phyloP scores from a whole-genome alignment of 108 stramenopile genomes.

The Conticribra guillardii region DNA sequence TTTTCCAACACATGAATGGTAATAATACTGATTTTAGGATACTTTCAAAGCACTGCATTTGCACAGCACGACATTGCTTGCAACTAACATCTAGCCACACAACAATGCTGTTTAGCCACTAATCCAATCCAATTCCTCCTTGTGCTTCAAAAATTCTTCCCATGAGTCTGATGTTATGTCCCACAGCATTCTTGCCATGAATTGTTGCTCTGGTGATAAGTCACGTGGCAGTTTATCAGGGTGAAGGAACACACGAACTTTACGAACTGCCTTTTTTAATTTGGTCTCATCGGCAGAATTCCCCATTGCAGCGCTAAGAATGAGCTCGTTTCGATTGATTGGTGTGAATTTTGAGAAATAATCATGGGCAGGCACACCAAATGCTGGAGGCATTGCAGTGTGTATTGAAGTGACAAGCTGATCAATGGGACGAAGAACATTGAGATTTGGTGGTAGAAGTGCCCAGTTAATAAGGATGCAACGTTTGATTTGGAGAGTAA shows the following conservation, averaged over 20 bases:
- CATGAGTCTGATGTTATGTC: conserved; percentile 82
- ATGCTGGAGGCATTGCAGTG: conserved; percentile 79
- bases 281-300: conserved; percentile 69
- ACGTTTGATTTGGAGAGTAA: conserved; percentile 71
- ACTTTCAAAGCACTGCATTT: too few species aligned
- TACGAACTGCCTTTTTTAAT: conserved; percentile 80
- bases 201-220: conserved; percentile 66
- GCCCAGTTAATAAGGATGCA: conserved; percentile 83
- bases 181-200: conserved; percentile 84
- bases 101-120: too few species aligned
- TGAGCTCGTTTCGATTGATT: conserved; percentile 49
- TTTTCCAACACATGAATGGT: too few species aligned
- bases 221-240: conserved; percentile 83
- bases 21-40: too few species aligned
- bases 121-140: conserved; percentile 79
- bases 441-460: conserved; percentile 75
- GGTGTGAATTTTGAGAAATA: conserved; percentile 85
- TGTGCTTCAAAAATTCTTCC: conserved; percentile 77
- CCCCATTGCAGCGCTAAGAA: conserved; percentile 42
- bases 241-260: conserved; percentile 85
- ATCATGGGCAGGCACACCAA: conserved; percentile 73
- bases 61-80: too few species aligned
- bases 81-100: too few species aligned
- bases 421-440: conserved; percentile 73
- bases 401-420: conserved; percentile 72